Evolutionary conservation across 371 early-diverging fungal species (phyloP).

Genomic region (Apophysomyces elegans): DNA sequence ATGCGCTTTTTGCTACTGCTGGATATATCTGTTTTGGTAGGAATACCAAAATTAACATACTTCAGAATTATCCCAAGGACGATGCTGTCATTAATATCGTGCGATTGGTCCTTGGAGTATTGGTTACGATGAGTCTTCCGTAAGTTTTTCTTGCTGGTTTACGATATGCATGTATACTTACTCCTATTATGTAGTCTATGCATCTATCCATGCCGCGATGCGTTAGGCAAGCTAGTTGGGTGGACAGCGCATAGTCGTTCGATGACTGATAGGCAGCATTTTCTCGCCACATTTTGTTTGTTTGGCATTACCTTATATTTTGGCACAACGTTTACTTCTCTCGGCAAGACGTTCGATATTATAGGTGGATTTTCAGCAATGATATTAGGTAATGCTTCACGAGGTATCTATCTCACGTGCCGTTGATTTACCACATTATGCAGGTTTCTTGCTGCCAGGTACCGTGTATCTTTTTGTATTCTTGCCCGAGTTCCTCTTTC

Average conservation of each 20-base stretch:
- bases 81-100: conserved; percentile 54
- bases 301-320: conserved; percentile 43
- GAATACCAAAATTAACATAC: conserved; percentile 47
- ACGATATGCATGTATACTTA: background rate
- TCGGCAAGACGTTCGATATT: conserved; percentile 57
- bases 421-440: background rate
- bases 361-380: conserved; percentile 64
- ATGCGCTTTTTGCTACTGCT: conserved; percentile 55
- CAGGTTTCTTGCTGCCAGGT: conserved; percentile 46
- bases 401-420: background rate
- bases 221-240: conserved; percentile 49
- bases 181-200: conserved; percentile 24
- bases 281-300: conserved; percentile 37
- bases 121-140: conserved; percentile 55
- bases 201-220: conserved; percentile 58
- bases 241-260: conserved; percentile 28
- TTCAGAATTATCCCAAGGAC: conserved; percentile 54
- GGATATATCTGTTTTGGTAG: conserved; percentile 60
- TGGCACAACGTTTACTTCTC: conserved; percentile 47
- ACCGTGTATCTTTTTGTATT: conserved; percentile 39
- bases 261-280: conserved; percentile 45
- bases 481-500: conserved; percentile 27
- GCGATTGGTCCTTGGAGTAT: conserved; percentile 47
- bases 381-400: conserved; percentile 29
- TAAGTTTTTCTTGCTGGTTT: conserved; percentile 27